A percentile compares a stretch with the other conserved stretches of the same genome.
phyloP scores from a whole-genome alignment of 768 basidiomycete species.

The Floccularia luteovirens region DNA sequence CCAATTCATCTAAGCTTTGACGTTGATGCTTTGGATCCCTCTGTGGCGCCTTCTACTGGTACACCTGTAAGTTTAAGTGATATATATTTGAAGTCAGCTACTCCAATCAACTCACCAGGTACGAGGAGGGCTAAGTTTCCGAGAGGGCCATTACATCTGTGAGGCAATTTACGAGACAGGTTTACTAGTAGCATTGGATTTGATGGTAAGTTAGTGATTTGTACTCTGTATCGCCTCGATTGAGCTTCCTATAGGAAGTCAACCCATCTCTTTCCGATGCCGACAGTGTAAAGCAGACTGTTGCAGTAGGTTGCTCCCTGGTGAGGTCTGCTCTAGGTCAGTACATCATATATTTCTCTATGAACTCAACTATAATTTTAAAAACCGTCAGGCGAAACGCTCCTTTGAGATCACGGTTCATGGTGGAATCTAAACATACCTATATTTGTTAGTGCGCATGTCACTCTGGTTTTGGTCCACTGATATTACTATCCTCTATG shows the following conservation, averaged over 20 bases:
- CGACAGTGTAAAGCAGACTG: conserved; percentile 74
- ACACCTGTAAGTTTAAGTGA: conserved; percentile 59
- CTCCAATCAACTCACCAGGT: conserved; percentile 35
- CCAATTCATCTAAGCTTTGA: conserved; percentile 98
- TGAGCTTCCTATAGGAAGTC: conserved; percentile 80
- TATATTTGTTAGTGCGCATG: not conserved
- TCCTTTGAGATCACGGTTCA: conserved; percentile 20
- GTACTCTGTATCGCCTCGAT: conserved; percentile 1
- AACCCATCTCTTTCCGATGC: conserved; percentile 87
- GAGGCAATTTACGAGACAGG: conserved; percentile 92
- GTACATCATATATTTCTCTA: too few relatives aligned
- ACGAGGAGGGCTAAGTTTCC: conserved; percentile 90
- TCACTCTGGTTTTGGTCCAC: too few relatives aligned
- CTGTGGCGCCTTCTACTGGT: conserved; percentile 93
- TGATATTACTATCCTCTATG: too few relatives aligned
- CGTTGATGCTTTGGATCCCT: conserved; percentile 90
- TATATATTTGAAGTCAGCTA: not conserved
- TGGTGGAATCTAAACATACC: not conserved
- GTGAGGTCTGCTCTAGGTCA: conserved; percentile 76
- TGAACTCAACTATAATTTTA: too few relatives aligned
- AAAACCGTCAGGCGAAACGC: conserved; percentile 37
- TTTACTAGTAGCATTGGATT: conserved; percentile 82
- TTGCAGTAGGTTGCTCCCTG: conserved; percentile 84
- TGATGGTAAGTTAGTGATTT: conserved; percentile 61
- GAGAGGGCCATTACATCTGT: conserved; percentile 98